Evolutionary conservation across 129 eudicot species (phyloP), one percentile per base, ranked within the genome.

Genomic region (Lonicera japonica): DNA sequence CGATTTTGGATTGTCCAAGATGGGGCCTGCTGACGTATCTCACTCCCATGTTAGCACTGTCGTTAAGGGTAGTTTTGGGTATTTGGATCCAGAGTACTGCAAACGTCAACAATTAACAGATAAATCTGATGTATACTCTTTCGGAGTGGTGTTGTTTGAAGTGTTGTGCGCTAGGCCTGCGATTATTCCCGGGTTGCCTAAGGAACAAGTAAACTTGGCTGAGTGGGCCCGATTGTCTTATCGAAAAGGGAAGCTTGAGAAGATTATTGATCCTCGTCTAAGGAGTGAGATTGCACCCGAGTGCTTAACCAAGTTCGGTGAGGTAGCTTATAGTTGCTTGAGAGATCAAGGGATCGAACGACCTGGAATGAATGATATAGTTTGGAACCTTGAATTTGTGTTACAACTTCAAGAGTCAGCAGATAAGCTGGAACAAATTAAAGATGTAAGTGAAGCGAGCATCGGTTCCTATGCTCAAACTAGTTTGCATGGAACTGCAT

Each of bases 111-210:
- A 50, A 17, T 50, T 6, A n/a, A 1, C 55, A 0, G 21, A 50
- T 4, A 50, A 50, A 50, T 50, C 21, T 1, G 75, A 76, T 3
- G 81, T 76, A 0, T 76, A 70, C 50, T 76, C 82, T 0, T 77
- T 77, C 23, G 21, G 55, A 11, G 55, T 50, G 55, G 20, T 50
- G 21, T 17, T 50, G 21, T 50, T 50, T 1, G 55, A 50, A 50
- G 55, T 50, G 4, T 17, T 50, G 5, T 5, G 55, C 9, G 55
- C 55, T n/a, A 1, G 55, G 21, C 19, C 19, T 14, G 18, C 55
- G 16, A 50, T 50, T 14, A n/a, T 14, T 15, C 54, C 54, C 15
- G 8, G 16, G 20, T n/a, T 14, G 15, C 20, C 21, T 8, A 50
- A 50, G 15, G 54, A 50, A 19, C 21, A 15, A n/a, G 21, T 50